phyloP scores from a whole-genome alignment of 768 basidiomycete species.

The Phlebiopsis gigantea region DNA sequence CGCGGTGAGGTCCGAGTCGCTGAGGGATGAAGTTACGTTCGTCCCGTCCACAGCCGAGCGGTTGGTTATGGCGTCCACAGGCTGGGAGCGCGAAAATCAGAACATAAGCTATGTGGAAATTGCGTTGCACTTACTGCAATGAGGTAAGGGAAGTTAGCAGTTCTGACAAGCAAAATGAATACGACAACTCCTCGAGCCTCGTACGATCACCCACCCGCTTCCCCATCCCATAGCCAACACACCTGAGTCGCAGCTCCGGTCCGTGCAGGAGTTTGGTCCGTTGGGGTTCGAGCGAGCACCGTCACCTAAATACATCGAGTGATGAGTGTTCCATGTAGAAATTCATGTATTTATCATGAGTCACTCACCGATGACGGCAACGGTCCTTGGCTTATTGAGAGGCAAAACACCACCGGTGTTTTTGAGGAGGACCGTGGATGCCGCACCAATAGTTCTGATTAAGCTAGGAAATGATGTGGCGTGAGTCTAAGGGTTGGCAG shows the following conservation, averaged over 20 bases:
- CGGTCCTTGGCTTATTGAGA: constrained; percentile 37
- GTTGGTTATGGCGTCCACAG: constrained; percentile 37
- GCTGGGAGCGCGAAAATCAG: constrained; percentile 14
- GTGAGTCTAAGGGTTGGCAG: neutral
- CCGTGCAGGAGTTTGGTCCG: constrained; percentile 52
- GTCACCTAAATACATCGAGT: constrained; percentile 18
- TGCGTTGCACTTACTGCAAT: constrained; percentile 30
- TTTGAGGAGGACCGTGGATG: constrained; percentile 61
- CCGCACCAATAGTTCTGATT: constrained; percentile 42
- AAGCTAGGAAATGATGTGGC: constrained; percentile 8
- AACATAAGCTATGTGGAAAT: neutral
- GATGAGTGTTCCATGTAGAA: neutral
- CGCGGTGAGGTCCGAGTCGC: constrained; percentile 43
- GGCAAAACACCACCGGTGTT: constrained; percentile 45
- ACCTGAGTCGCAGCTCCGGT: constrained; percentile 52
- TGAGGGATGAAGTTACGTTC: constrained; percentile 40
- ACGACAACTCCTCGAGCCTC: no score
- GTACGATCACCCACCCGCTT: constrained; percentile 22
- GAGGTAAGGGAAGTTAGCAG: constrained; percentile 47
- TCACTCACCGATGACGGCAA: constrained; percentile 49
- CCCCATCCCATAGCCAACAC: constrained; percentile 58
- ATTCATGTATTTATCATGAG: neutral
- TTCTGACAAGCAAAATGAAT: constrained; percentile 25
- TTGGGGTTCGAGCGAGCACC: constrained; percentile 48
- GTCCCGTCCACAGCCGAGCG: constrained; percentile 31